phyloP scores from a whole-genome alignment of 179 eudicot genomes.

The Corrigiola litoralis region DNA sequence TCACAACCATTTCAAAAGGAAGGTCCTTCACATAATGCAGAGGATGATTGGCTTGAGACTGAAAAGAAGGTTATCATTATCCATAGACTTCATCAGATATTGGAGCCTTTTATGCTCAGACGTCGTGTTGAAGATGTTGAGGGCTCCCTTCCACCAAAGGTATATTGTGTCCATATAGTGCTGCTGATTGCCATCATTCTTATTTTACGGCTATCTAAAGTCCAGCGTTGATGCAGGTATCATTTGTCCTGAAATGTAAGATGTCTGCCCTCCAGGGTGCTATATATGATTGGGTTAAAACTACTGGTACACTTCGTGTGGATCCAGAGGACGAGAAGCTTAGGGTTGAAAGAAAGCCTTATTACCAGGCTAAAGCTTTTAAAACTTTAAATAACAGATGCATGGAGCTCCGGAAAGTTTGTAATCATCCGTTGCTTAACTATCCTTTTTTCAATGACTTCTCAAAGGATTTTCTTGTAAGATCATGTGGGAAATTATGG shows the following conservation, averaged over 20 bases:
- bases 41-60: constrained; percentile 99
- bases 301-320: constrained; percentile 88
- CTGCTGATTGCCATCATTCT: neutral
- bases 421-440: constrained; percentile 94
- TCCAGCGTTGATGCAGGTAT: constrained; percentile 49
- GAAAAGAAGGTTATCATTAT: constrained; percentile 97
- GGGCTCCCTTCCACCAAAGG: constrained; percentile 99
- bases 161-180: constrained; percentile 18
- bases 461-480: constrained; percentile 91
- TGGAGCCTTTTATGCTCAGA: constrained; percentile 99
- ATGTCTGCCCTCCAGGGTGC: constrained; percentile 95
- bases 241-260: constrained; percentile 80
- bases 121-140: constrained; percentile 99
- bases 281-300: constrained; percentile 91
- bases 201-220: constrained; percentile 11
- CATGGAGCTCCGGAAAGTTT: constrained; percentile 94
- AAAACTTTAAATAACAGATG: constrained; percentile 73
- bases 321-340: constrained; percentile 94
- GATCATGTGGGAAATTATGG: constrained; percentile 96
- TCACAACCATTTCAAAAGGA: constrained; percentile 95
- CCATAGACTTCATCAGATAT: constrained; percentile 94
- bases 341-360: constrained; percentile 58
- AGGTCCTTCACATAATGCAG: constrained; percentile 67
- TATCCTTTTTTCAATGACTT: constrained; percentile 75
- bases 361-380: constrained; percentile 67